Base-by-base conservation (phyloP, 179 eudicot species). In the Spergularia azorica region DNA sequence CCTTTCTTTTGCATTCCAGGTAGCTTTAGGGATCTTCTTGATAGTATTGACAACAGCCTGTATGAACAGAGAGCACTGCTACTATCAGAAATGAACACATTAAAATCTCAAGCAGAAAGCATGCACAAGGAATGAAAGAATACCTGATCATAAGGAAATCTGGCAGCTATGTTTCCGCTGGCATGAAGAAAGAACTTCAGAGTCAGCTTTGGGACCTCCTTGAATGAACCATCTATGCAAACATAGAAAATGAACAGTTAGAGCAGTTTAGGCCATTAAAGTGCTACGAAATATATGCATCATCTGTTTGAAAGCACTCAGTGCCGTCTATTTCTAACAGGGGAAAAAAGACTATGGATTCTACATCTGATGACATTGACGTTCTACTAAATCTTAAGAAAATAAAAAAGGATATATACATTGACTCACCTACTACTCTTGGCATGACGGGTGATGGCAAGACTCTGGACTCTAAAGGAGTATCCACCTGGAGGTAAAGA, bases 1-100 rank as follows among this genome's bases (percentile, higher is more conserved):
- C 99, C 97, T 96, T 84, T 96, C 99, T 86, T 85, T 90, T 68
- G 88, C 87, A 84, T 92, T 85, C 98, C 99, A 96, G 68, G 84
- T 86, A 65, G 99, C 96, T 89, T 88, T 90, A 17, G 96, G 90
- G 75, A 94, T 88, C 77, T 86, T 92, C 79, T 88, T 97, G 82
- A 89, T 79, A 70, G 91, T 90, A 81, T 80, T 92, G 69, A 96
- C 82, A 81, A 94, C 86, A 69, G 43, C 83, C 99, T 95, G 82
- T 48, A 18, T 9, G 15, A 76, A 80, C 69, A 60, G 66, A 43
- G 8, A 60, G 18, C 26, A 62, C 56, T 20, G 39, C 36, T 54
- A 21, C 11, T 65, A 68, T 70, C 71, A 76, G 76, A 80, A 69
- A 62, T 14, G 72, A 81, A 10, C 13, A 57, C 5, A 13, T 63